These are phyloP conservation scores for Przewalskia tangutica DNA, from an alignment of 257 asterid genomes.

Conservation along the genomic window DNA sequence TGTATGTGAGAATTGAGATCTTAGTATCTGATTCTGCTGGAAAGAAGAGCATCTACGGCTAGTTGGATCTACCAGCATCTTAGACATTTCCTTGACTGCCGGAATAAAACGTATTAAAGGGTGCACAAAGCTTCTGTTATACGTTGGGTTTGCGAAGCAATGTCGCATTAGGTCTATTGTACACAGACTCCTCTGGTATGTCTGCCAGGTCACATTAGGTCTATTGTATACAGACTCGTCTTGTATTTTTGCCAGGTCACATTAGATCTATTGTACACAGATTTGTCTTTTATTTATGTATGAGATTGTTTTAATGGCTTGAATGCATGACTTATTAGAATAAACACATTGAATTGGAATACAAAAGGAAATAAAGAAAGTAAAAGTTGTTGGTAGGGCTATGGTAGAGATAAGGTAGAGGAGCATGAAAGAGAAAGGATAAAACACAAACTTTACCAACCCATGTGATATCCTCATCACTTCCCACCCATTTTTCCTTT, in stretches of 20 bases:
- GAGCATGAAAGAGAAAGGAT: not conserved
- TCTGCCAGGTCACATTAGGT: too few relatives aligned
- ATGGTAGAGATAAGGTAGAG: not conserved
- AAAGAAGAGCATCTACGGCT: not conserved
- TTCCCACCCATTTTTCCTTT: not conserved
- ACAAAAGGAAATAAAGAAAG: not conserved
- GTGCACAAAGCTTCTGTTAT: too few relatives aligned
- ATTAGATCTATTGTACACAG: not conserved
- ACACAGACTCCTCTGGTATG: too few relatives aligned
- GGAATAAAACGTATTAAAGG: not conserved
- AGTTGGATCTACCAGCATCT: too few relatives aligned
- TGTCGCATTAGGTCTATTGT: too few relatives aligned
- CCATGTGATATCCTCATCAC: conserved; percentile 5
- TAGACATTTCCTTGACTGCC: too few relatives aligned
- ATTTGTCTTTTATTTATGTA: not conserved
- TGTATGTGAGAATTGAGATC: too few relatives aligned
- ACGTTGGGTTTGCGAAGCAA: too few relatives aligned
- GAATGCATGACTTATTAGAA: not conserved
- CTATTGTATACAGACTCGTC: too few relatives aligned
- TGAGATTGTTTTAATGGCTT: not conserved
- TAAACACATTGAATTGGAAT: not conserved
- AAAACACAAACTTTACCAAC: not conserved
- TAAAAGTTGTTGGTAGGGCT: not conserved
- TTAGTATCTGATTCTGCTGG: too few relatives aligned
- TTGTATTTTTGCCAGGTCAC: not conserved